Evolutionary conservation across 1,284 basidiomycete species (phyloP).

Genomic region (Malassezia equina): DNA sequence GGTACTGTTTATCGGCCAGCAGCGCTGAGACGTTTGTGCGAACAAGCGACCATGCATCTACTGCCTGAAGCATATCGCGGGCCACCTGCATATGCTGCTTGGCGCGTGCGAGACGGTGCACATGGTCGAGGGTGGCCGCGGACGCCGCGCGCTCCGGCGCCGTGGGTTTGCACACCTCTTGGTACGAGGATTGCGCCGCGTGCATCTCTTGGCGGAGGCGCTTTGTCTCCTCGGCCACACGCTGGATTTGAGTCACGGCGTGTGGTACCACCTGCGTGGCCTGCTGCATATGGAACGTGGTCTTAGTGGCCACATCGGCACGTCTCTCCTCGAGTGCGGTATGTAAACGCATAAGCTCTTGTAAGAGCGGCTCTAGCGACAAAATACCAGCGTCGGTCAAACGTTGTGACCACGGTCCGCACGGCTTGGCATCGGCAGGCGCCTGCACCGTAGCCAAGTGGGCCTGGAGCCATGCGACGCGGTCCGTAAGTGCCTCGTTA

Average conservation of each 20-base stretch:
- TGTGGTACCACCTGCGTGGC: neutral
- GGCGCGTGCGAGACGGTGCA: constrained; percentile 68
- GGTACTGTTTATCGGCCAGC: constrained; percentile 60
- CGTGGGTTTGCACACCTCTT: neutral
- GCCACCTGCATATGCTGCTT: constrained; percentile 75
- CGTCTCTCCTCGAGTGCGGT: neutral
- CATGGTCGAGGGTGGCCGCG: constrained; percentile 54
- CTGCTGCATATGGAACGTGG: constrained; percentile 3
- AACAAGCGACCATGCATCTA: constrained; percentile 84
- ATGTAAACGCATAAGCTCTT: neutral
- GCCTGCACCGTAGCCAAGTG: neutral
- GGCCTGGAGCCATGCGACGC: constrained; percentile 4
- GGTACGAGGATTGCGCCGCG: neutral
- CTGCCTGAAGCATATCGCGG: constrained; percentile 73
- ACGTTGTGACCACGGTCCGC: constrained; percentile 9
- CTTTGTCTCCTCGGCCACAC: neutral
- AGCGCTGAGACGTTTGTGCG: constrained; percentile 78
- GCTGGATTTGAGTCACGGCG: neutral
- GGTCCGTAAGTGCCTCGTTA: neutral
- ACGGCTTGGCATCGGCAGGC: neutral
- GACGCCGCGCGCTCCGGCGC: neutral
- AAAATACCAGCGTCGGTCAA: neutral
- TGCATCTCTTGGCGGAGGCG: constrained; percentile 1
- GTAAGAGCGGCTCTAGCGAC: neutral
- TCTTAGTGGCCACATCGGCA: neutral